Evolutionary conservation across 106 monocot genomes (phyloP), one percentile per base, ranked within the genome.

Genomic region (Allium cepa): DNA sequence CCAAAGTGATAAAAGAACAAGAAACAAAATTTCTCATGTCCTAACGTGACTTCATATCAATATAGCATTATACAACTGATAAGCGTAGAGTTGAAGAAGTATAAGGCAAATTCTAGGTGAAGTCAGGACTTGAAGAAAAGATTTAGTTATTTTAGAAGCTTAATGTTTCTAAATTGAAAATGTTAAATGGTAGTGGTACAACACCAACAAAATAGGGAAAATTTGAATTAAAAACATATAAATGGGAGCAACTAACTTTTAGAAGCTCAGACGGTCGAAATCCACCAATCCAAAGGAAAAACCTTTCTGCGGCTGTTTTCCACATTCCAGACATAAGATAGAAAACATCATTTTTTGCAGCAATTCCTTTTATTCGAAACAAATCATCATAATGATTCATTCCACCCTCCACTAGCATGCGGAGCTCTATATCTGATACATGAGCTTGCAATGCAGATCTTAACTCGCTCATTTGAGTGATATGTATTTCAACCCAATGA

Each of bases 271-370:
- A 95, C 59, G 95, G 95, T 56, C 95, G 83, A 70, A 91, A 95
- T 61, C 95, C 95, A 49, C 95, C 95, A 71, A 95, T 91, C 95
- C 95, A 95, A 11, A 85, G 79, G 59, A 95, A 95, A 67, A 91
- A 91, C n/a, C 95, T 69, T 63, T 95, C 95, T 1, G 81, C 72
- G 53, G 77, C 26, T 47, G 91, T 83, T 67, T 67, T 87, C 91
- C 95, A 95, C 81, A 91, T 84, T 64, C 95, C 95, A 50, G 95
- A 95, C 75, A 91, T 91, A 10, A 95, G 50, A 69, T 88, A 91
- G 79, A 95, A 95, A n/a, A 95, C 91, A 76, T 95, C 95, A 63
- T 87, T 75, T 22, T 88, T 85, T 10, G 95, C 81, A 66, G 78
- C 95, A 17, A 79, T 76, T 28, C 81, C 70, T 70, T 95, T 95